Percentiles rank a stretch among this genome's conserved stretches.
Evolutionary conservation across 345 rosid species (phyloP).

Genomic region (Eucalyptus tenuipes): DNA sequence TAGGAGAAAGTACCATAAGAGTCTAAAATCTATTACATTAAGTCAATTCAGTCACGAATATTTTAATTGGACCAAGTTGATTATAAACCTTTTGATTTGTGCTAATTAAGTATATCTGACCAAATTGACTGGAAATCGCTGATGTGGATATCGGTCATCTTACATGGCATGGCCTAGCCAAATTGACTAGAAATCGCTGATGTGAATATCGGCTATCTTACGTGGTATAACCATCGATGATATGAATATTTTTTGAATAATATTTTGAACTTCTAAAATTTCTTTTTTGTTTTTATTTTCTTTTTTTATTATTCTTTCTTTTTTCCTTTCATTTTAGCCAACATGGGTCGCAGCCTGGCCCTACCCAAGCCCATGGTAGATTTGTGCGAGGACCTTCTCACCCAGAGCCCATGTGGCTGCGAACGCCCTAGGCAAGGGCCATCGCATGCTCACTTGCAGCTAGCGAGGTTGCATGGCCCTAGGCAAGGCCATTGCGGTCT

Average conservation of each 20-base stretch:
- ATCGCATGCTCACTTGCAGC: background rate
- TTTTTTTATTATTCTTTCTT: no score
- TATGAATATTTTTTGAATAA: no score
- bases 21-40: no score
- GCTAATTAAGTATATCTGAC: background rate
- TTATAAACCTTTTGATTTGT: no score
- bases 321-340: no score
- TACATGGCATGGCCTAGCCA: background rate
- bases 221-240: fast-evolving
- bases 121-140: no score
- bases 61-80: no score
- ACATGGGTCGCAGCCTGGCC: background rate
- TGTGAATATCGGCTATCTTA: fast-evolving
- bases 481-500: no score
- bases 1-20: background rate
- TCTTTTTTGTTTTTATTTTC: no score
- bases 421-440: background rate
- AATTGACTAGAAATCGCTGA: fast-evolving
- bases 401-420: background rate
- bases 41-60: no score
- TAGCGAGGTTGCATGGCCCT: background rate
- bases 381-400: background rate
- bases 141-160: background rate
- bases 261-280: background rate
- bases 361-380: background rate